phyloP scores from a whole-genome alignment of 495 filamentous ascomycete species.

The Tuber melanosporum region DNA sequence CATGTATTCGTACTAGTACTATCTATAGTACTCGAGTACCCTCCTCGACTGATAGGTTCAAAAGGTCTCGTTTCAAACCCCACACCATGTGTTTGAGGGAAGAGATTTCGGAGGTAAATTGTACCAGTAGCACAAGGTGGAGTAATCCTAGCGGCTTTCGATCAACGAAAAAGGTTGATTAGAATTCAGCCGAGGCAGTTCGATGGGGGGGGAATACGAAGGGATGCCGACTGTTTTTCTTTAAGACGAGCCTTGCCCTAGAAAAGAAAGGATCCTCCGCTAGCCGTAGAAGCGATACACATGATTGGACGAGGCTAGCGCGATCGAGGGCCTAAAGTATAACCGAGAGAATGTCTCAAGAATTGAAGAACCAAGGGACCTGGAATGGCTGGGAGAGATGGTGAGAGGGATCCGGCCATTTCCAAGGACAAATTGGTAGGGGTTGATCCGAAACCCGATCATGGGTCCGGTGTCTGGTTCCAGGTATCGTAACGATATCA shows the following conservation, averaged over 20 bases:
- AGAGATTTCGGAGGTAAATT: not conserved
- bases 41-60: not conserved
- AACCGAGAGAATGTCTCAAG: not conserved
- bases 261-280: not conserved
- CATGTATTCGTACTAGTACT: not conserved
- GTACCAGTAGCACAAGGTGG: not conserved
- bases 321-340: not conserved
- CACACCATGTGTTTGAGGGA: not conserved
- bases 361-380: not conserved
- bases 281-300: not conserved
- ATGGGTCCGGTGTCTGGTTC: not conserved
- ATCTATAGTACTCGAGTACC: not conserved
- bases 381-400: not conserved
- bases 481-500: not conserved
- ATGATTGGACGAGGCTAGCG: not conserved
- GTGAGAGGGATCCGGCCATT: not conserved
- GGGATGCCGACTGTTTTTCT: not conserved
- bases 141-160: not conserved
- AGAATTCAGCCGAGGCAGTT: not conserved
- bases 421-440: not conserved
- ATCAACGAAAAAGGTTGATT: not conserved
- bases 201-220: not conserved
- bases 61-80: not conserved
- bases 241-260: not conserved
- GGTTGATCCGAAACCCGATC: not conserved